Evolutionary conservation across 2,329 filamentous ascomycete species (phyloP).

Genomic region (Fusarium sp.): DNA sequence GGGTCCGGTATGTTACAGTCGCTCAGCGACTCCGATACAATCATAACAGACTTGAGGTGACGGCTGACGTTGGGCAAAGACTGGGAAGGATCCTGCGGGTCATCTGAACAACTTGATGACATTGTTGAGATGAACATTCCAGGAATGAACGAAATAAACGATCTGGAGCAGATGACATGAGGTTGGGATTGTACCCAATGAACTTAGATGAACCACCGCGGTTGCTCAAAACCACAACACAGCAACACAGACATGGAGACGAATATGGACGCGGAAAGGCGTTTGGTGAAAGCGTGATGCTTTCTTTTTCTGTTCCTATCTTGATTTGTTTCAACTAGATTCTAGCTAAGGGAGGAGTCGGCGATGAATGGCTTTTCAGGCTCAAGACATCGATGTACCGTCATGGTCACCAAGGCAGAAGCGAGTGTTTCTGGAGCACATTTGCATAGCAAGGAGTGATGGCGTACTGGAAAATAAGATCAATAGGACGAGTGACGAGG

Average conservation of each 20-base stretch:
- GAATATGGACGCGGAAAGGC: slow-evolving; percentile 9
- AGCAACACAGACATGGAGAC: slow-evolving; percentile 2
- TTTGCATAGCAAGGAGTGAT: slow-evolving; percentile 48
- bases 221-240: slow-evolving; percentile 1
- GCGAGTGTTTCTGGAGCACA: slow-evolving; percentile 22
- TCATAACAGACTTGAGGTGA: slow-evolving; percentile 44
- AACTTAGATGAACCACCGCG: not conserved
- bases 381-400: not conserved
- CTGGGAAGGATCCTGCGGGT: slow-evolving; percentile 67
- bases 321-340: slow-evolving; percentile 25
- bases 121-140: slow-evolving; percentile 61
- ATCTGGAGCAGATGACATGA: slow-evolving; percentile 46
- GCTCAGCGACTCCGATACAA: slow-evolving; percentile 45
- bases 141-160: slow-evolving; percentile 56
- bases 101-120: slow-evolving; percentile 67
- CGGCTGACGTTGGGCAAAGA: slow-evolving; percentile 55
- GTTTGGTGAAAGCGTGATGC: not conserved
- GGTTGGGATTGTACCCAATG: not conserved
- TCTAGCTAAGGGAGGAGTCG: slow-evolving; percentile 21
- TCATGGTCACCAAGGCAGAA: slow-evolving; percentile 7
- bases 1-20: slow-evolving; percentile 66
- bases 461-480: slow-evolving; percentile 38
- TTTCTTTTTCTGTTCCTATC: slow-evolving; percentile 7
- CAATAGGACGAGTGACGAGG: not conserved
- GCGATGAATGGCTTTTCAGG: slow-evolving; percentile 1